Evolutionary conservation across 2,329 filamentous ascomycete genomes (phyloP).

Genomic region (Diaporthe citriasiana): DNA sequence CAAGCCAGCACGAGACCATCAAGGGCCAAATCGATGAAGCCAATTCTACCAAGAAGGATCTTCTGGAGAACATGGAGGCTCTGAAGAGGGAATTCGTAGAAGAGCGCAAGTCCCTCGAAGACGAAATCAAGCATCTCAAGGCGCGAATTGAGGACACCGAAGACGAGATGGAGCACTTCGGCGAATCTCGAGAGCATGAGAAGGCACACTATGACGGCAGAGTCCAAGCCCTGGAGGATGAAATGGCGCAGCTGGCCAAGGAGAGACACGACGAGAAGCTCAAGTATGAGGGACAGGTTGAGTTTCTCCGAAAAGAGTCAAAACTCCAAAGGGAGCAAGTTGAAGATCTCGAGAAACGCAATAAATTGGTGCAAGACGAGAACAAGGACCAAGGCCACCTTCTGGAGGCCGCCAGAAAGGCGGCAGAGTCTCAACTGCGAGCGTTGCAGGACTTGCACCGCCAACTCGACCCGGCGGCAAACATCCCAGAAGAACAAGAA

Average conservation of each 20-base stretch:
- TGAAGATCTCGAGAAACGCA: constrained; percentile 69
- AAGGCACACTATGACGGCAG: constrained; percentile 78
- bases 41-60: constrained; percentile 92
- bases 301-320: constrained; percentile 73
- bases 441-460: constrained; percentile 71
- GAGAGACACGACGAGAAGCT: constrained; percentile 70
- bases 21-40: constrained; percentile 84
- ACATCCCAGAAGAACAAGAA: constrained; percentile 67
- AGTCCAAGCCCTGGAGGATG: constrained; percentile 76
- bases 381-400: constrained; percentile 65
- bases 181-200: constrained; percentile 87
- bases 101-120: constrained; percentile 86
- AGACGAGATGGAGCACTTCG: constrained; percentile 88
- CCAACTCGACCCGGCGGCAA: constrained; percentile 68
- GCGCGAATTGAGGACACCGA: constrained; percentile 88
- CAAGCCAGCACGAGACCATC: constrained; percentile 71
- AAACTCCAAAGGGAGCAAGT: constrained; percentile 71
- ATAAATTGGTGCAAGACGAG: constrained; percentile 69
- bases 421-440: constrained; percentile 64
- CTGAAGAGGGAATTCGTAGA: constrained; percentile 89
- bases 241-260: constrained; percentile 75
- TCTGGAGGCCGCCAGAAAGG: constrained; percentile 65
- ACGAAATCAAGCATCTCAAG: constrained; percentile 83
- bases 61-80: constrained; percentile 94
- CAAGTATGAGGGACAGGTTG: constrained; percentile 73